Base-by-base conservation (phyloP, 2,329 filamentous ascomycete species). In the Xylaria sp. region DNA sequence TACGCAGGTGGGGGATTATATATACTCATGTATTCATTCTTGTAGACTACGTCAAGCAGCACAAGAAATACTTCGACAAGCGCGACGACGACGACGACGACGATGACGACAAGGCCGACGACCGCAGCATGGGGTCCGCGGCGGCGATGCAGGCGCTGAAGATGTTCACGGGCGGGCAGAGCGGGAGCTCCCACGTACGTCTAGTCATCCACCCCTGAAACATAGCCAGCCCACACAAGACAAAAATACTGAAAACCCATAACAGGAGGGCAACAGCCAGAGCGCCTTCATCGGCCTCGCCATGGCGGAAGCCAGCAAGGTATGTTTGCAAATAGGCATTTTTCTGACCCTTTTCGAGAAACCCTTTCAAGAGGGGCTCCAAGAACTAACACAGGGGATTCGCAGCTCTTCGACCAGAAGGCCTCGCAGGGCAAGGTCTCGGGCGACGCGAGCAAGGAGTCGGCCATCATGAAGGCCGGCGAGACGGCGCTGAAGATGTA, bases 401-500 rank as follows among this genome's bases (percentile, higher is more conserved):
- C 16, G 16, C 51, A 84, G 80, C 76, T 87, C 18, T 87, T 87
- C 63, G 84, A 87, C 61, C 73, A 77, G 68, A 83, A 86, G 70
- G 70, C 76, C 24, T 73, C 78, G 8, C 71, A 80, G 61, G 83
- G 83, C 63, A 78, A 81, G 62, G 75, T 84, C 18, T 69, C 76
- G 2, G 72, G 79, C 20, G 79, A 81, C 21, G 83, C 88, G 4
- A 89, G 84, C 74, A 96, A 96, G 82, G 85, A 96, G 74, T 86
- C 85, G 44, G 91, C 86, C 45, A 78, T 97, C 43, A 85, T 89
- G 69, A 79, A 86, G 71, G 92, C 92, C 2, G 92, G 86, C 1
- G 87, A 96, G 79, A 88, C 90, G 82, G 92, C 92, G 2, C 73
- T 96, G 65, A 92, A 96, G 82, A 89, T 96, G 84, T 96, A 92